Evolutionary conservation across 129 eudicot species (phyloP).

Genomic region (Arctium lappa): DNA sequence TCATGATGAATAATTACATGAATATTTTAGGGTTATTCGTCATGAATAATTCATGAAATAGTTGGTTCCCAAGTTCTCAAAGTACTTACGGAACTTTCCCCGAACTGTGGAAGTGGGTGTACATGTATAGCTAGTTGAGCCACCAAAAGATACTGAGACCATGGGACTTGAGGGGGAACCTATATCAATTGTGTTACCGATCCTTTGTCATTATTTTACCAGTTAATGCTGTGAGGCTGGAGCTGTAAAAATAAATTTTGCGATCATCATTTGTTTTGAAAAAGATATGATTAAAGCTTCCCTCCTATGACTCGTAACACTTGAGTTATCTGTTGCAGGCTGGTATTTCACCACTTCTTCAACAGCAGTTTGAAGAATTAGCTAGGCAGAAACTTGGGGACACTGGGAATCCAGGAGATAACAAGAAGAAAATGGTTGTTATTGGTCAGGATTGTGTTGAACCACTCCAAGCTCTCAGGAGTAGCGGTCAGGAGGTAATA

Average conservation of each 20-base stretch:
- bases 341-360: conserved; percentile 87
- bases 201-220: background rate
- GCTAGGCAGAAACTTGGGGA: conserved; percentile 43
- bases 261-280: background rate
- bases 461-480: conserved; percentile 90
- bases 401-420: conserved; percentile 26
- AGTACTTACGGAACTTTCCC: background rate
- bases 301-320: background rate
- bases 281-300: background rate
- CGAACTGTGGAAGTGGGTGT: background rate
- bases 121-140: background rate
- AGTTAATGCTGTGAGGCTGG: background rate
- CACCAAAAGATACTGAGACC: no score
- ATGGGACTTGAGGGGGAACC: no score
- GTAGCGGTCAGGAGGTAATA: conserved; percentile 81
- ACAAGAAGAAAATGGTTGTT: conserved; percentile 63
- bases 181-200: background rate
- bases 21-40: background rate
- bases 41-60: background rate
- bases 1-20: background rate
- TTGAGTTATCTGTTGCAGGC: conserved; percentile 47
- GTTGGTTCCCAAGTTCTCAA: background rate
- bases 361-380: conserved; percentile 74
- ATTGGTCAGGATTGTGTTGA: conserved; percentile 92
- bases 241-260: background rate